These are phyloP conservation scores for Arachis hypogaea DNA, from an alignment of 306 rosid species.

Conservation along the genomic window DNA sequence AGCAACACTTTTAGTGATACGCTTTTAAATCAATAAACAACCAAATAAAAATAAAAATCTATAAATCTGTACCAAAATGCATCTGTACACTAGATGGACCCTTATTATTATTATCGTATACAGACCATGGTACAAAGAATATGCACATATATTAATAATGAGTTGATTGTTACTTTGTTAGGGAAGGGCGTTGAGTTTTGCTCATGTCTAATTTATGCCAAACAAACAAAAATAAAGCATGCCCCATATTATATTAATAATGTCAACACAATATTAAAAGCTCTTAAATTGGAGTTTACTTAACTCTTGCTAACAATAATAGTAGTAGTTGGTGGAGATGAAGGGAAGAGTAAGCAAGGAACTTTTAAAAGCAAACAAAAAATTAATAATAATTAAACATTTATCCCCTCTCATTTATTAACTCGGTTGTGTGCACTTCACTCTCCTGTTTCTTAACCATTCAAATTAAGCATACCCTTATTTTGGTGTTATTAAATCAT, in stretches of 20 bases:
- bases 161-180: background rate
- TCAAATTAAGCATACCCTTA: slow-evolving; percentile 9
- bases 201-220: slow-evolving; percentile 33
- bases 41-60: too few relatives aligned
- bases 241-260: slow-evolving; percentile 21
- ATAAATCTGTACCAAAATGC: too few relatives aligned
- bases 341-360: slow-evolving; percentile 27
- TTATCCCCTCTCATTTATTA: slow-evolving; percentile 17
- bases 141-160: background rate
- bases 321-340: background rate
- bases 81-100: too few relatives aligned
- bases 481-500: background rate
- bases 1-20: too few relatives aligned
- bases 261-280: slow-evolving; percentile 27
- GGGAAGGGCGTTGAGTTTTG: slow-evolving; percentile 22
- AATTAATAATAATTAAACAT: background rate
- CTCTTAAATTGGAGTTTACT: slow-evolving; percentile 32
- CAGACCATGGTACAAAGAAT: background rate
- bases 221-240: slow-evolving; percentile 29
- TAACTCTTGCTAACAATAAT: background rate
- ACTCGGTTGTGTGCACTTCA: slow-evolving; percentile 23
- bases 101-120: too few relatives aligned
- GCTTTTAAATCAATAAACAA: too few relatives aligned
- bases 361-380: background rate
- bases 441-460: slow-evolving; percentile 25